Evolutionary conservation across 148 eudicot species (phyloP).

Genomic region (Oxyria digyna): DNA sequence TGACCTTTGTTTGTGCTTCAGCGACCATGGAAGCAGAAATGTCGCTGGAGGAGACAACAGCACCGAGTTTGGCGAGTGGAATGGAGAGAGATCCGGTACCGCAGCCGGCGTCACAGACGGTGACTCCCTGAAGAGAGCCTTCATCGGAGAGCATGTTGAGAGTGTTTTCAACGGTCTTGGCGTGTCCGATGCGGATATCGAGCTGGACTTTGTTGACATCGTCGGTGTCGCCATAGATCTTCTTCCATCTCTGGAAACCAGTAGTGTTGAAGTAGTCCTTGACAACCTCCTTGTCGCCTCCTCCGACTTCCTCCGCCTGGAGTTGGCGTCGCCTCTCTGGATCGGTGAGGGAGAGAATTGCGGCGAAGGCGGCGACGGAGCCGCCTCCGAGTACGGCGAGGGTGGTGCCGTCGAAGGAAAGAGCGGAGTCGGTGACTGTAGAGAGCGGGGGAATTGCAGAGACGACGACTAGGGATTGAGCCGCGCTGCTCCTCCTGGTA

Average conservation of each 20-base stretch:
- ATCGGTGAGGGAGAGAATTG: slow-evolving; percentile 53
- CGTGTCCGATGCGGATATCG: slow-evolving; percentile 78
- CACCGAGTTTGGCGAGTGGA: slow-evolving; percentile 79
- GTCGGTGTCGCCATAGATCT: slow-evolving; percentile 81
- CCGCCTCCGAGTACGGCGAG: slow-evolving; percentile 61
- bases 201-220: slow-evolving; percentile 78
- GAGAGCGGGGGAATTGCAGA: slow-evolving; percentile 44
- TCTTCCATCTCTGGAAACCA: slow-evolving; percentile 89
- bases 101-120: slow-evolving; percentile 93
- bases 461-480: background rate
- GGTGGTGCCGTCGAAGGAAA: slow-evolving; percentile 27
- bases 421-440: slow-evolving; percentile 22
- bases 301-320: slow-evolving; percentile 91
- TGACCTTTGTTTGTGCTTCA: slow-evolving; percentile 71
- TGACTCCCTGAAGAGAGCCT: slow-evolving; percentile 48
- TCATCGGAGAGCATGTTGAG: slow-evolving; percentile 66
- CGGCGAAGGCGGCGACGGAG: slow-evolving; percentile 61
- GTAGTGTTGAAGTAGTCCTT: slow-evolving; percentile 75
- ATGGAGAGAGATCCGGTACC: slow-evolving; percentile 82
- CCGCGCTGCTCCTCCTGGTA: background rate
- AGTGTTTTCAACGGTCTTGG: slow-evolving; percentile 84
- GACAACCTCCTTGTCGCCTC: slow-evolving; percentile 95
- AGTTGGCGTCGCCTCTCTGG: slow-evolving; percentile 74
- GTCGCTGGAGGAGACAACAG: slow-evolving; percentile 70
- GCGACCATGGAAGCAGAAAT: slow-evolving; percentile 96